These are phyloP conservation scores for Populus euphratica DNA, from an alignment of 345 rosid species.

Conservation along the genomic window DNA sequence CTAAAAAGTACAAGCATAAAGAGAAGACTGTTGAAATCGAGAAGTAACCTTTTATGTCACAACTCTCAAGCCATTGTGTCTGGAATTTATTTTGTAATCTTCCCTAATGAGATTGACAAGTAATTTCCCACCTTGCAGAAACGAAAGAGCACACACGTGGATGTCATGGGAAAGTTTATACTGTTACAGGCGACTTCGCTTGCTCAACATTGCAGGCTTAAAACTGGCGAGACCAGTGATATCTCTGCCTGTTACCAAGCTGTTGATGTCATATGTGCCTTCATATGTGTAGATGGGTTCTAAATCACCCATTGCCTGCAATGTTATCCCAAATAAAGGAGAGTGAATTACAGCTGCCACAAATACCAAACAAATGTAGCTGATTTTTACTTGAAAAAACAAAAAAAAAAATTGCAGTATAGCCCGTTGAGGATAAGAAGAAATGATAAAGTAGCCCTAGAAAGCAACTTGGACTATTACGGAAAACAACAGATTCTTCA, in stretches of 20 bases:
- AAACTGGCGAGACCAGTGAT: constrained; percentile 84
- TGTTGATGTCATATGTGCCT: constrained; percentile 94
- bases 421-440: too few relatives aligned
- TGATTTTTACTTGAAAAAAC: background rate
- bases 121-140: background rate
- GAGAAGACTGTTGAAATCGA: too few relatives aligned
- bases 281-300: constrained; percentile 94
- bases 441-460: too few relatives aligned
- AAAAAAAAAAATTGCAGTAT: too few relatives aligned
- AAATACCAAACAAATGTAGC: background rate
- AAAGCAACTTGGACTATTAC: too few relatives aligned
- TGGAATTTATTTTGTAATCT: background rate
- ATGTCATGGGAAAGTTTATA: background rate
- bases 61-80: background rate
- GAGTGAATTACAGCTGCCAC: background rate
- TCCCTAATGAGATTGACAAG: background rate
- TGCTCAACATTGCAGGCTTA: constrained; percentile 47
- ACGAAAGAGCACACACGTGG: background rate
- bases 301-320: constrained; percentile 96
- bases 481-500: background rate
- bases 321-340: background rate
- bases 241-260: constrained; percentile 85
- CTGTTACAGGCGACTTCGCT: constrained; percentile 62
- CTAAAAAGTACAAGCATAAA: too few relatives aligned
- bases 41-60: too few relatives aligned